Evolutionary conservation across 2,329 filamentous ascomycete genomes (phyloP), one percentile per base, ranked within the genome.

Genomic region (Talaromyces sp.): DNA sequence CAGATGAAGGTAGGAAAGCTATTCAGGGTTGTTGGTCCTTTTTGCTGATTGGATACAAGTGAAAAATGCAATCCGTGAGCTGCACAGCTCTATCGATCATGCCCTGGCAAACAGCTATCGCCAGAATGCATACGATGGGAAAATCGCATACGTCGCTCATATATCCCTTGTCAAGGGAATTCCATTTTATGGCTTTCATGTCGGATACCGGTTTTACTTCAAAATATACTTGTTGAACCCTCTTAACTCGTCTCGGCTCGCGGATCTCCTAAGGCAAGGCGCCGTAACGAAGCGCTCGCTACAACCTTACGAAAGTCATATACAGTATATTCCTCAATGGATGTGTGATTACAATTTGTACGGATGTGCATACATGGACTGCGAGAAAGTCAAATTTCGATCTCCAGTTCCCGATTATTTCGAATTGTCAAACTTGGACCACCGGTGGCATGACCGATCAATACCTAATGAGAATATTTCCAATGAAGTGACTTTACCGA

Each of bases 331-430:
- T 9, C 82, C 95, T 10, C 96, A 99, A 75, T 99, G 96, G 85
- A 98, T 99, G 95, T 89, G 89, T 65, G 96, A 99, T 73, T 99
- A 96, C 80, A 99, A 97, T 71, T 80, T 99, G 66, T 98, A 96
- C 73, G 96, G 96, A 7, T 99, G 95, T 71, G 88, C 86, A 59
- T 96, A 93, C 68, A 86, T 98, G 65, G 85, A 93, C 61, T 89
- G 86, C 55, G 80, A 80, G 10, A 89, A 86, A 64, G 85, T 87
- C 1, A 81, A 78, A 29, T 97, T 96, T 70, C 86, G 95, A 58
- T 80, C 81, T 2, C 92, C 92, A 0, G 80, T 97, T 1, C 93
- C 93, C 0, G 78, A 83, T 9, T 86, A 85, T 67, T 79, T 86
- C n/a, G 82, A 88, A 24, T 78, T 86, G n/a, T 82, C 83, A 60